Conservation (phyloP, 768 basidiomycete genomes). For the Steccherinum ochraceum region DNA sequence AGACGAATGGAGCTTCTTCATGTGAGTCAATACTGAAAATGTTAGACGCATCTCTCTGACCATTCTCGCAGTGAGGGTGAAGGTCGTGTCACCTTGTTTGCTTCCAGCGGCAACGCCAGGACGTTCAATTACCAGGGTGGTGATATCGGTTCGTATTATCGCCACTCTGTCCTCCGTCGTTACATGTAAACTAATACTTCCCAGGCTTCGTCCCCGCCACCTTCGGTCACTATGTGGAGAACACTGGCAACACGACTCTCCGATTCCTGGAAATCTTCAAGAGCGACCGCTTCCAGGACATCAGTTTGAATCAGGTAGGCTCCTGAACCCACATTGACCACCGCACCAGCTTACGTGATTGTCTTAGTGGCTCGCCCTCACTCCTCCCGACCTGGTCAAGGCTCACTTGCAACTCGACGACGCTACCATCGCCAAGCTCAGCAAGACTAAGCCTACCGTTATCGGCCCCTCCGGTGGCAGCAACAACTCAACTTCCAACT, state of each 20-base stretch:
- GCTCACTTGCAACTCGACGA: slow-evolving; percentile 51
- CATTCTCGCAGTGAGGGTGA: slow-evolving; percentile 37
- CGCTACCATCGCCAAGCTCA: slow-evolving; percentile 41
- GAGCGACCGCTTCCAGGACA: slow-evolving; percentile 24
- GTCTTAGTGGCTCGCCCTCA: slow-evolving; percentile 52
- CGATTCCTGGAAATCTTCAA: slow-evolving; percentile 36
- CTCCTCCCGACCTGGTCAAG: slow-evolving; percentile 52
- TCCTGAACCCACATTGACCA: too few relatives aligned
- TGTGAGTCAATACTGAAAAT: slow-evolving; percentile 7
- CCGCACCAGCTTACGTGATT: background rate
- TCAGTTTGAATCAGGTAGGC: slow-evolving; percentile 24
- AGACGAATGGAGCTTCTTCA: slow-evolving; percentile 47
- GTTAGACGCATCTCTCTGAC: slow-evolving; percentile 2
- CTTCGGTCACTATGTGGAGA: slow-evolving; percentile 45
- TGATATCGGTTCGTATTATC: slow-evolving; percentile 42
- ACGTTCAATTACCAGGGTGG: slow-evolving; percentile 60
- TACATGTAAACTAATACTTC: background rate
- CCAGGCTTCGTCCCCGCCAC: slow-evolving; percentile 51
- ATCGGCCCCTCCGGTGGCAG: slow-evolving; percentile 20
- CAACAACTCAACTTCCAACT: background rate
- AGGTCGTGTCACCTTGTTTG: slow-evolving; percentile 52
- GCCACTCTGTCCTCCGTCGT: too few relatives aligned
- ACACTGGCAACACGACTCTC: slow-evolving; percentile 32
- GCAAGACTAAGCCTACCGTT: slow-evolving; percentile 43
- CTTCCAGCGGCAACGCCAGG: slow-evolving; percentile 42